phyloP scores from a whole-genome alignment of 2,329 filamentous ascomycete species.

The Pyrenochaeta sp. region DNA sequence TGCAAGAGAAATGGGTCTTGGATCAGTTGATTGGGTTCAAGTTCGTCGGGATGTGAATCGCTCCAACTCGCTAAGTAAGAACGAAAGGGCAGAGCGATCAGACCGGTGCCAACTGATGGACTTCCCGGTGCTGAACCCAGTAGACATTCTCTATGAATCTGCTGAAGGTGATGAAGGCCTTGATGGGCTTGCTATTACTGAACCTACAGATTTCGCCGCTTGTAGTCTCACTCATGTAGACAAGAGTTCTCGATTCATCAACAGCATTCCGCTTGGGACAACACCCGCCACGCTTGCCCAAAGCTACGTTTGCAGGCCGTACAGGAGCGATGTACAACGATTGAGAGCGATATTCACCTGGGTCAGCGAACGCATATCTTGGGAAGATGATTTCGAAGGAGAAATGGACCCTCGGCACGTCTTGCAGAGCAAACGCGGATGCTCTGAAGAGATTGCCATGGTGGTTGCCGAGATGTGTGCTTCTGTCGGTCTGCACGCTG shows the following conservation, averaged over 20 bases:
- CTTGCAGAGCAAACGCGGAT: slow-evolving; percentile 83
- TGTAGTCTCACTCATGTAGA: slow-evolving; percentile 89
- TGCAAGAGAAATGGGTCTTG: slow-evolving; percentile 75
- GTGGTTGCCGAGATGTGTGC: slow-evolving; percentile 93
- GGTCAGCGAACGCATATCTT: slow-evolving; percentile 92
- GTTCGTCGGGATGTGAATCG: slow-evolving; percentile 94
- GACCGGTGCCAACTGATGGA: slow-evolving; percentile 97
- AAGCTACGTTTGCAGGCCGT: slow-evolving; percentile 91
- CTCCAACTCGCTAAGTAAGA: slow-evolving; percentile 89
- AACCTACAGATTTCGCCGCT: slow-evolving; percentile 80
- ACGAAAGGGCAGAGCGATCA: slow-evolving; percentile 82
- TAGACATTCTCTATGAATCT: slow-evolving; percentile 85
- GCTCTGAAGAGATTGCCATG: slow-evolving; percentile 86
- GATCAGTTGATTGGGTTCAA: slow-evolving; percentile 90
- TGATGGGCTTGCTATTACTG: slow-evolving; percentile 81
- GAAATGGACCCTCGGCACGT: slow-evolving; percentile 83
- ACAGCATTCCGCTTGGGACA: slow-evolving; percentile 80
- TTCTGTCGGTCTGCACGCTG: slow-evolving; percentile 86
- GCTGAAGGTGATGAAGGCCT: slow-evolving; percentile 90
- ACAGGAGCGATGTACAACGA: slow-evolving; percentile 91
- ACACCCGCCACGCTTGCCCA: slow-evolving; percentile 86
- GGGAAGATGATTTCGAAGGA: slow-evolving; percentile 96
- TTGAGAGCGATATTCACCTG: slow-evolving; percentile 96
- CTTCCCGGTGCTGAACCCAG: slow-evolving; percentile 83
- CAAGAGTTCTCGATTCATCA: slow-evolving; percentile 93